Percentiles rank a stretch among this genome's conserved stretches.
phyloP scores from a whole-genome alignment of 1,139 yeast genomes.

The Yamadazyma dendronema region DNA sequence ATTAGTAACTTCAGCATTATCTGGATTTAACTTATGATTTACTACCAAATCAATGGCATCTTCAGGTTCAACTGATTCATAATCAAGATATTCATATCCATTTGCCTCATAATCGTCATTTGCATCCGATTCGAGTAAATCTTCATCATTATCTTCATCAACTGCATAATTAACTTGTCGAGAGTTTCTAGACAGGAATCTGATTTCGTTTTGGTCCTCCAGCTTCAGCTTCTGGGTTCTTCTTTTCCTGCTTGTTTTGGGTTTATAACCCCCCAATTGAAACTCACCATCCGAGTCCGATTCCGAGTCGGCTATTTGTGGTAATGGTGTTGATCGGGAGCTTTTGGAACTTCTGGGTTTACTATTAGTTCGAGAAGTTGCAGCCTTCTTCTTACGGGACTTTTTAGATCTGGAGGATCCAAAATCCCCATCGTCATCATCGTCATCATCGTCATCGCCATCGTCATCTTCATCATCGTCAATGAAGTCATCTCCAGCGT shows the following conservation, averaged over 20 bases:
- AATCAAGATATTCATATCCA: slow-evolving; percentile 31
- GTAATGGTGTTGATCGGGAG: background rate
- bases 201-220: slow-evolving; percentile 33
- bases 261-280: slow-evolving; percentile 16
- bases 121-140: slow-evolving; percentile 53
- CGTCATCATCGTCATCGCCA: slow-evolving; percentile 26
- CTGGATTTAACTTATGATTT: slow-evolving; percentile 48
- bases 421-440: slow-evolving; percentile 25
- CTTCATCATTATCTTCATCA: slow-evolving; percentile 68
- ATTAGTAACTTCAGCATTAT: slow-evolving; percentile 36
- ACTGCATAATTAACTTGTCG: slow-evolving; percentile 73
- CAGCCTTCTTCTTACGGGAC: slow-evolving; percentile 10
- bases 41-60: slow-evolving; percentile 51
- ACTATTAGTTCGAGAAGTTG: too few relatives aligned
- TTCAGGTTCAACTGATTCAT: slow-evolving; percentile 40
- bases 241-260: slow-evolving; percentile 15
- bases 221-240: slow-evolving; percentile 10
- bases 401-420: slow-evolving; percentile 13
- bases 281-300: slow-evolving; percentile 23
- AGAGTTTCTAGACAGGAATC: slow-evolving; percentile 77
- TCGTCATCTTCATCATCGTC: slow-evolving; percentile 24
- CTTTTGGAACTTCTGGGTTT: background rate
- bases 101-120: slow-evolving; percentile 27
- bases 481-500: slow-evolving; percentile 18
- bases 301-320: slow-evolving; percentile 14